Conservation (phyloP, 2,329 filamentous ascomycete species). For the Dactylonectria macrodidyma region DNA sequence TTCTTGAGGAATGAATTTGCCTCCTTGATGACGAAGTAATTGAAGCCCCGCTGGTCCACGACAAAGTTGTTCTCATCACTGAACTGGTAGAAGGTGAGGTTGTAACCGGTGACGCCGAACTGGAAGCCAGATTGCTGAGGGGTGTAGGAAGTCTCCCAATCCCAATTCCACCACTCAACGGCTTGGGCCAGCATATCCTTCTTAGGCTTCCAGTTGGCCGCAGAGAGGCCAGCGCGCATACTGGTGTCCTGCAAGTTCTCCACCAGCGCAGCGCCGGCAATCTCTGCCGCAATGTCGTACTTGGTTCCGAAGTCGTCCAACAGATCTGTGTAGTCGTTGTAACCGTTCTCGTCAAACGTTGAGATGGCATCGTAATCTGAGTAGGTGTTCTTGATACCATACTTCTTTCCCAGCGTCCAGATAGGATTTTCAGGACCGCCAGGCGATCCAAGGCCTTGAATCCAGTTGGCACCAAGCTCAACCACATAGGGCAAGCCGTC, state of each 20-base stretch:
- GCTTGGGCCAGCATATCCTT: conserved; percentile 69
- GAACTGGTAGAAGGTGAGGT: conserved; percentile 75
- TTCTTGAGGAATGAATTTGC: conserved; percentile 69
- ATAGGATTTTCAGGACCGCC: conserved; percentile 69
- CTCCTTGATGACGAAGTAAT: conserved; percentile 69
- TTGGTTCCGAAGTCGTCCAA: conserved; percentile 66
- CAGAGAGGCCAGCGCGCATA: conserved; percentile 68
- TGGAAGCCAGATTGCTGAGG: conserved; percentile 71
- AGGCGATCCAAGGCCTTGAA: conserved; percentile 45
- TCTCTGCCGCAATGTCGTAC: conserved; percentile 62
- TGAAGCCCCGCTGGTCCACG: conserved; percentile 74
- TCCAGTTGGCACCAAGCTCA: conserved; percentile 79
- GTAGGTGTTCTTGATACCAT: conserved; percentile 67
- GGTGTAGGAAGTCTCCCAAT: conserved; percentile 71
- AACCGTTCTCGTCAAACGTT: conserved; percentile 73
- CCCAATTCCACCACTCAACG: conserved; percentile 71
- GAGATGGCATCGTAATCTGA: conserved; percentile 72
- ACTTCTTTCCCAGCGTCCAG: conserved; percentile 74
- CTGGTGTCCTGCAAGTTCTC: conserved; percentile 75
- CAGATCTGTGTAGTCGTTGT: conserved; percentile 65
- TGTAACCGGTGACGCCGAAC: conserved; percentile 70
- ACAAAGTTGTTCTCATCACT: conserved; percentile 74
- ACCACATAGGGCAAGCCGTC: conserved; percentile 70
- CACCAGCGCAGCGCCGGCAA: conserved; percentile 70
- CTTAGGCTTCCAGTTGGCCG: conserved; percentile 75